phyloP scores from a whole-genome alignment of 352 stramenopile species.

The Discostella stelligera region DNA sequence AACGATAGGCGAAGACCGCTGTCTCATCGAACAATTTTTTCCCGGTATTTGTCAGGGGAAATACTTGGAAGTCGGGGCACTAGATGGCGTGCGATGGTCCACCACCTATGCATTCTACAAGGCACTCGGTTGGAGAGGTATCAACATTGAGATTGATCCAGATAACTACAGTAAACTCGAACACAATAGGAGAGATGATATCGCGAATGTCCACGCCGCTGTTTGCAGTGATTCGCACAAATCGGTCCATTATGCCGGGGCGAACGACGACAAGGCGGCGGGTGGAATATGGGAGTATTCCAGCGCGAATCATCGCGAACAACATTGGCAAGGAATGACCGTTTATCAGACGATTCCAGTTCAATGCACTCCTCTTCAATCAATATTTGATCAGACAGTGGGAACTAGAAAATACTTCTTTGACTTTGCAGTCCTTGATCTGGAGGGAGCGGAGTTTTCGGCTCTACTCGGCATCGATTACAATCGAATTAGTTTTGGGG shows the following conservation, averaged over 20 bases:
- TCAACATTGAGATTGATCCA: conserved; percentile 44
- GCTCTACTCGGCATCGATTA: conserved; percentile 38
- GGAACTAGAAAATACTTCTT: conserved; percentile 40
- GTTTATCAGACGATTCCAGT: conserved; percentile 40
- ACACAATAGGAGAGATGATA: conserved; percentile 35
- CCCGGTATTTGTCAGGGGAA: conserved; percentile 39
- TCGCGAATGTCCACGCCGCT: conserved; percentile 43
- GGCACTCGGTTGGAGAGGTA: conserved; percentile 37
- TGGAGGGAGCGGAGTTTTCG: conserved; percentile 38
- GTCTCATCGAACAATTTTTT: conserved; percentile 45
- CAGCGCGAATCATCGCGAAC: conserved; percentile 23
- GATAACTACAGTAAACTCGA: conserved; percentile 36
- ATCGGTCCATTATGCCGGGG: conserved; percentile 34
- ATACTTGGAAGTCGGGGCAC: conserved; percentile 42
- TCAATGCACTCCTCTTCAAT: conserved; percentile 36
- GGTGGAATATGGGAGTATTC: conserved; percentile 46
- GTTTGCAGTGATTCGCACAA: conserved; percentile 34
- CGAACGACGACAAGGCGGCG: conserved; percentile 10
- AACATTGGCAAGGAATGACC: conserved; percentile 41
- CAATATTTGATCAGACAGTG: conserved; percentile 40
- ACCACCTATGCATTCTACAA: conserved; percentile 42
- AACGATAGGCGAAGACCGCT: conserved; percentile 32
- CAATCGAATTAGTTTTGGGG: conserved; percentile 35
- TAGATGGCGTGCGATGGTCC: conserved; percentile 29
- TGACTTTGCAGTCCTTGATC: conserved; percentile 37